These are phyloP conservation scores for Malus hybrid DNA, from an alignment of 331 rosid genomes.

Conservation along the genomic window DNA sequence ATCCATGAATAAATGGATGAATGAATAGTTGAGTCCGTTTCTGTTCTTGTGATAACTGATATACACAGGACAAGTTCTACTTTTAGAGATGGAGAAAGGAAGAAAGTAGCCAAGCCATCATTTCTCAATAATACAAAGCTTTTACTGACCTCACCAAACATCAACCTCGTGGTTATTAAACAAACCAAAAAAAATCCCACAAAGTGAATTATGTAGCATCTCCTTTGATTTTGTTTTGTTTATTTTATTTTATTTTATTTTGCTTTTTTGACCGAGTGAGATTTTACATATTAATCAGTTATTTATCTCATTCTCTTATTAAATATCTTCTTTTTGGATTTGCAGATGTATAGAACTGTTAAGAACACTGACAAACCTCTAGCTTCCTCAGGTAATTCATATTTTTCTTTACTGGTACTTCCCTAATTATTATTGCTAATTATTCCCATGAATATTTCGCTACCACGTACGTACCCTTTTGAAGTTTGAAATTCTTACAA, in stretches of 20 bases:
- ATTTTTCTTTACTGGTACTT: neutral
- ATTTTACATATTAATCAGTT: neutral
- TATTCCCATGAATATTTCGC: constrained; percentile 18
- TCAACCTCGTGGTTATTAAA: constrained; percentile 66
- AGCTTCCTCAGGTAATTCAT: constrained; percentile 73
- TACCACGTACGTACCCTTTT: neutral
- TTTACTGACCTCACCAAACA: constrained; percentile 75
- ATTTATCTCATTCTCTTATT: neutral
- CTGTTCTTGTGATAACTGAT: neutral
- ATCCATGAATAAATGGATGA: neutral
- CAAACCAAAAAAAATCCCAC: constrained; percentile 27
- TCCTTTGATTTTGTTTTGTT: neutral
- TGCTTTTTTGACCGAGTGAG: neutral
- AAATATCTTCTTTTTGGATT: constrained; percentile 7
- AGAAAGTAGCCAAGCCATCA: constrained; percentile 64
- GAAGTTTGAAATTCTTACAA: neutral
- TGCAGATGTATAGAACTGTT: constrained; percentile 93
- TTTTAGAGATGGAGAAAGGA: constrained; percentile 38
- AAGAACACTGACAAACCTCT: constrained; percentile 90
- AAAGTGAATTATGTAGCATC: constrained; percentile 4
- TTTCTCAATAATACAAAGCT: constrained; percentile 89
- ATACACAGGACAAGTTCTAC: constrained; percentile 67
- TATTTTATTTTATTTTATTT: neutral
- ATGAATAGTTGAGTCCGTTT: constrained; percentile 19
- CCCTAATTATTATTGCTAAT: neutral